These are phyloP conservation scores for Termitomyces sp. DNA, from an alignment of 768 basidiomycete species.

Conservation along the genomic window DNA sequence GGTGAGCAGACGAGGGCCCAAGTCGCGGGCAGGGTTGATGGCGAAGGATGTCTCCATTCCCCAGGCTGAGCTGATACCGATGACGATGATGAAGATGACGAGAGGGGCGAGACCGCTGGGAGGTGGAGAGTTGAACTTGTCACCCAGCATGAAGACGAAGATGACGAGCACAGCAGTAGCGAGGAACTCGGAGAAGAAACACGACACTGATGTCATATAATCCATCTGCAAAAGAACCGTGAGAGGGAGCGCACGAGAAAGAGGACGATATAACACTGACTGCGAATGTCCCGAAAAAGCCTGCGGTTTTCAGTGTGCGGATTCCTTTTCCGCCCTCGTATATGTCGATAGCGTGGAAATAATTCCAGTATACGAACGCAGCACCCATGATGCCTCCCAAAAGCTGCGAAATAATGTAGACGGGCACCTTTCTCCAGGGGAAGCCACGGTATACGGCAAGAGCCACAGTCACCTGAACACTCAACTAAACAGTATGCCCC, in stretches of 20 bases:
- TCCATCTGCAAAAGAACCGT: slow-evolving; percentile 20
- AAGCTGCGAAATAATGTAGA: slow-evolving; percentile 59
- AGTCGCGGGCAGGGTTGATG: slow-evolving; percentile 35
- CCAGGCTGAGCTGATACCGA: slow-evolving; percentile 51
- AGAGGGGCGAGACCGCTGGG: slow-evolving; percentile 49
- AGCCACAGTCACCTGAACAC: slow-evolving; percentile 56
- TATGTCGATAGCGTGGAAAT: slow-evolving; percentile 63
- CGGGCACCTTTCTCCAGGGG: slow-evolving; percentile 78
- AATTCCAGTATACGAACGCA: slow-evolving; percentile 59
- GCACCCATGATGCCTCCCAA: slow-evolving; percentile 61
- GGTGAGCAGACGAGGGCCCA: slow-evolving; percentile 60
- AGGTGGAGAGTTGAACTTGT: slow-evolving; percentile 45
- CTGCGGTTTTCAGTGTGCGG: slow-evolving; percentile 52
- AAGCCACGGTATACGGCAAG: slow-evolving; percentile 67
- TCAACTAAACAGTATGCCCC: background rate
- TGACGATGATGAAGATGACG: slow-evolving; percentile 46
- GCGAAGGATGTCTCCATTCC: slow-evolving; percentile 57
- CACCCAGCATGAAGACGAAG: slow-evolving; percentile 45
- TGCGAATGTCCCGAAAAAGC: slow-evolving; percentile 55
- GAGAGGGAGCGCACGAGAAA: background rate
- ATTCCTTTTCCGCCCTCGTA: slow-evolving; percentile 52
- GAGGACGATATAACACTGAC: slow-evolving; percentile 28
- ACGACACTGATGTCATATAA: slow-evolving; percentile 36
- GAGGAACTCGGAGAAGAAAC: slow-evolving; percentile 47
- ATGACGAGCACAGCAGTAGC: slow-evolving; percentile 52